A percentile compares a stretch with the other conserved stretches of the same genome.
Evolutionary conservation across 805 yeast species (phyloP).

Genomic region (Tetrapisispora namnaoensis): DNA sequence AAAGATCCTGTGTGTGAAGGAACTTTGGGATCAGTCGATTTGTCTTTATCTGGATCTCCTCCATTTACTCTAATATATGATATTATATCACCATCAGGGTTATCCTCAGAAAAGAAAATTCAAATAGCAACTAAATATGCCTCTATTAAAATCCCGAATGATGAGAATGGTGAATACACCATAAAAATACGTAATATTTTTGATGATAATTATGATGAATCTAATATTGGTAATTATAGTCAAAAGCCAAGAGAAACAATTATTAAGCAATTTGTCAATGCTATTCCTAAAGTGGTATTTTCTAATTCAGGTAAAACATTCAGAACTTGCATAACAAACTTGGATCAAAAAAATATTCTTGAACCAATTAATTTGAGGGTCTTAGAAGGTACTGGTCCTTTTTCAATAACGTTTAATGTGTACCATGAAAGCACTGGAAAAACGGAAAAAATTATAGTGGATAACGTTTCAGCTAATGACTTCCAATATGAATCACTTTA

Average conservation of each 20-base stretch:
- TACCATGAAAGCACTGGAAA: constrained; percentile 52
- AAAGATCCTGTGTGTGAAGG: constrained; percentile 40
- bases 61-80: constrained; percentile 67
- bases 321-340: constrained; percentile 40
- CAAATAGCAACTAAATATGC: constrained; percentile 47
- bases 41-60: constrained; percentile 45
- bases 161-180: constrained; percentile 49
- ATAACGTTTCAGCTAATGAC: constrained; percentile 31
- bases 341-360: constrained; percentile 27
- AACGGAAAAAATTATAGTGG: constrained; percentile 37
- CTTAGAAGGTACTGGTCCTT: constrained; percentile 50
- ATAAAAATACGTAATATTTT: constrained; percentile 52
- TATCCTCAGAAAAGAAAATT: constrained; percentile 28
- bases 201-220: constrained; percentile 51
- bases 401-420: constrained; percentile 45
- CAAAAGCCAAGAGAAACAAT: constrained; percentile 25
- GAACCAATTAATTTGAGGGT: constrained; percentile 48
- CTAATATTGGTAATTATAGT: constrained; percentile 18
- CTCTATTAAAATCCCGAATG: constrained; percentile 36
- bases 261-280: constrained; percentile 44
- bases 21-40: constrained; percentile 38
- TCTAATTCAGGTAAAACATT: constrained; percentile 37
- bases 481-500: constrained; percentile 38
- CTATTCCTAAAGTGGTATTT: constrained; percentile 54
- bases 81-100: constrained; percentile 49